Percentiles rank a stretch among this genome's conserved stretches.
Conservation (phyloP, 169 alveolate genomes). For the Eimeria maxima region DNA sequence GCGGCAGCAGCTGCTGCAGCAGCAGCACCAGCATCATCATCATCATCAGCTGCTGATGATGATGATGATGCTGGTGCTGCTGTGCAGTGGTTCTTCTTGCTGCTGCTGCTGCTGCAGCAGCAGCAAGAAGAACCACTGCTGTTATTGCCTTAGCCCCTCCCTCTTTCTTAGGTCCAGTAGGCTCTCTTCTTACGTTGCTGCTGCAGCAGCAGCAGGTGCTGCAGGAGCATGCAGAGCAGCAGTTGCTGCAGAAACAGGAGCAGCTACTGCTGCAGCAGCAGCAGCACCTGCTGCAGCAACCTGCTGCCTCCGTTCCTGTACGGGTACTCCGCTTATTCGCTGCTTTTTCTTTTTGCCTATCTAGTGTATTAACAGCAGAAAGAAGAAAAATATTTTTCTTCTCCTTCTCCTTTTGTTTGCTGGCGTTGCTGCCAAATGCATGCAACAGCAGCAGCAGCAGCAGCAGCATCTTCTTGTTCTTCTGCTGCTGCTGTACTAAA, state of each 20-base stretch:
- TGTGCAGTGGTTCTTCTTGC: too few species aligned
- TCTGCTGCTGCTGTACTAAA: neutral
- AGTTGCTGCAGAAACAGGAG: too few species aligned
- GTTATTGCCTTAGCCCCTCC: slow-evolving; percentile 77
- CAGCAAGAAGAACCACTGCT: slow-evolving; percentile 4
- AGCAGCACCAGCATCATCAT: neutral
- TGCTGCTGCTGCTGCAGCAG: too few species aligned
- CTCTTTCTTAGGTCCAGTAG: slow-evolving; percentile 13
- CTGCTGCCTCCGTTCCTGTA: slow-evolving; percentile 1
- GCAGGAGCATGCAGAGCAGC: slow-evolving; percentile 55
- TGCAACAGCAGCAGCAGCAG: too few species aligned
- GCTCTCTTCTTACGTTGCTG: slow-evolving; percentile 25
- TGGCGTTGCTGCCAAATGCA: neutral
- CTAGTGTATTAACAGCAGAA: neutral
- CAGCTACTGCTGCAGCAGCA: neutral
- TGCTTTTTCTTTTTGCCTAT: slow-evolving; percentile 3
- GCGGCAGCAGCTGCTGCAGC: neutral
- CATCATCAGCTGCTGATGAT: too few species aligned
- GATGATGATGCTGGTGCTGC: too few species aligned
- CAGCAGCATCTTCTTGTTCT: too few species aligned
- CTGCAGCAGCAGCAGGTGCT: slow-evolving; percentile 73
- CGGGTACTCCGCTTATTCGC: slow-evolving; percentile 66
- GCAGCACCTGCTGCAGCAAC: slow-evolving; percentile 47
- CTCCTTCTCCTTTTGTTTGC: neutral
- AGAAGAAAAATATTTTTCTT: neutral